Conservation (phyloP, 768 basidiomycete species). For the Collybiopsis confluens region DNA sequence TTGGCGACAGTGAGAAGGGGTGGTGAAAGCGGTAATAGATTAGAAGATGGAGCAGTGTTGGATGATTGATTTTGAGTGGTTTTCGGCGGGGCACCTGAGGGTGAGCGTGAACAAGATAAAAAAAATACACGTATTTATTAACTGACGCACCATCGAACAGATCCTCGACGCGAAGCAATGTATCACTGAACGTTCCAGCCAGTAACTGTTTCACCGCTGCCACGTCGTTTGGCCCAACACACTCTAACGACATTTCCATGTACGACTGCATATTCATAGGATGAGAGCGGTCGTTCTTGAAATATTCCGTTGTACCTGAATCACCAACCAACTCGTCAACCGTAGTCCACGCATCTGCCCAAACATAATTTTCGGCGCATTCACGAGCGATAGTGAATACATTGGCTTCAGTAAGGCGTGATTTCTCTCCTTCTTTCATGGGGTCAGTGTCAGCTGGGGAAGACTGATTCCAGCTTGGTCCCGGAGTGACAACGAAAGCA, state of each 20-base stretch:
- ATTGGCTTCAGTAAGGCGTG: slow-evolving; percentile 63
- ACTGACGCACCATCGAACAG: slow-evolving; percentile 39
- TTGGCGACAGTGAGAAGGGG: slow-evolving; percentile 68
- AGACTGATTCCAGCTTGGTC: background rate
- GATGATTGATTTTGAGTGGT: background rate
- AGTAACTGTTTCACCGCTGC: slow-evolving; percentile 39
- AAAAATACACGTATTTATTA: background rate
- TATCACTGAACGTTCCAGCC: slow-evolving; percentile 28
- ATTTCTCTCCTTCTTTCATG: slow-evolving; percentile 40
- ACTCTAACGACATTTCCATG: slow-evolving; percentile 16
- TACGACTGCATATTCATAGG: background rate
- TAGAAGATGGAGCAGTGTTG: background rate
- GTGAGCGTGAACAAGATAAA: too few species aligned
- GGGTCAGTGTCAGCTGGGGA: background rate
- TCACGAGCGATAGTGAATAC: slow-evolving; percentile 62
- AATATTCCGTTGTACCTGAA: background rate
- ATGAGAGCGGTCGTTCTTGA: background rate
- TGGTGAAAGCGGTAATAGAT: slow-evolving; percentile 33
- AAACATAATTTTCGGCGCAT: slow-evolving; percentile 67
- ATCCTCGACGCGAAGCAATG: slow-evolving; percentile 35
- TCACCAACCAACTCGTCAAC: slow-evolving; percentile 22
- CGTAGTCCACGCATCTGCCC: slow-evolving; percentile 64
- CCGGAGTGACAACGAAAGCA: background rate
- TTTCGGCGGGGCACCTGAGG: too few species aligned
- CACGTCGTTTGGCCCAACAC: slow-evolving; percentile 61